Base-by-base conservation (phyloP, 305 asterid genomes). In the Rubia balearica region DNA sequence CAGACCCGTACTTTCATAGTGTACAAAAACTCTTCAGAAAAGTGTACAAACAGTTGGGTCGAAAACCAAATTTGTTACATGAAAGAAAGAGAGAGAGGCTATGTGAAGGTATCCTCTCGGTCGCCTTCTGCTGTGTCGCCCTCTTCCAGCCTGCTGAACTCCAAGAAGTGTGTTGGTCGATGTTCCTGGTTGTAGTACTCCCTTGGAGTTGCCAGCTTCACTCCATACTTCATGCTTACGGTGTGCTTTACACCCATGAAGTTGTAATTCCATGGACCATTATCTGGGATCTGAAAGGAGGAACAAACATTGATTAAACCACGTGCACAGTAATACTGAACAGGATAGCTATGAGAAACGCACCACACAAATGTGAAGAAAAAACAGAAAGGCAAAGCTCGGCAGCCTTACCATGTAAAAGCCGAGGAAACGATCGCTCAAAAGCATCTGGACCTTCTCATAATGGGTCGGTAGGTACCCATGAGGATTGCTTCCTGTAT, bases 371-470 rank as follows among this genome's bases (percentile, higher is more conserved):
- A 5, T 17, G 30, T 1, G 6, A 62, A 36, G 1, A 14, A 17
- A 36, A 14, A 33, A 0, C 3, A 33, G 21, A 36, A 16, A 17
- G 11, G 11, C 16, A 40, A 0, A 3, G 48, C 43, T 38, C 53
- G n/a, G 19, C 43, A 24, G 60, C 7, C 69, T 78, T 84, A 94
- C 98, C 99, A 95, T 95, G 88, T 95, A 95, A 75, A 95, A 95
- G 65, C 99, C 99, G 6, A 90, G 91, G 82, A 95, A 95, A n/a
- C 99, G 95, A 66, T 95, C 99, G 81, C 99, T 95, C 68, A 95
- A 67, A 30, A 95, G 98, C 99, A 95, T 95, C 67, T 95, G 99
- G 48, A 95, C 99, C 79, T 95, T 95, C 86, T 95, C 99, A 27
- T 92, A 95, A 84, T 88, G 91, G 3, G 99, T 84, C 7, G 99